These are phyloP conservation scores for Antrodiella citrinella DNA, from an alignment of 768 basidiomycete species.

Conservation along the genomic window DNA sequence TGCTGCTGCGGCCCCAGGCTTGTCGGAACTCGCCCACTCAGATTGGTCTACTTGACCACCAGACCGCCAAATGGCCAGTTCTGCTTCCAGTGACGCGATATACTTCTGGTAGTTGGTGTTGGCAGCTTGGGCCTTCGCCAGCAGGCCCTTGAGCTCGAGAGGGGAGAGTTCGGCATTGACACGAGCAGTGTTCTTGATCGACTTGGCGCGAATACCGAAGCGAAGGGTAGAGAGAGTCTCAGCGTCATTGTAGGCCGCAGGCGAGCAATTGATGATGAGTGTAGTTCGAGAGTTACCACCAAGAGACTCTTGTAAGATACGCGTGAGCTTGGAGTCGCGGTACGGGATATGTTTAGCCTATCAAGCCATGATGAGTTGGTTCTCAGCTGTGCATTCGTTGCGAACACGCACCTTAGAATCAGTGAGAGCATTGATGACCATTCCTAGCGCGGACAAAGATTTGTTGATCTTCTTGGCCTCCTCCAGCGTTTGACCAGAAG, in stretches of 20 bases:
- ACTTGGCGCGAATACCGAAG: slow-evolving; percentile 99
- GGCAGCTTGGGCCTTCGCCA: slow-evolving; percentile 84
- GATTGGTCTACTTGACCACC: slow-evolving; percentile 79
- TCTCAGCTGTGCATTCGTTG: slow-evolving; percentile 2
- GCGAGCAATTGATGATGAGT: slow-evolving; percentile 99
- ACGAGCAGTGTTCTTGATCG: slow-evolving; percentile 99
- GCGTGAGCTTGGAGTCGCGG: slow-evolving; percentile 97
- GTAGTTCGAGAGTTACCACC: slow-evolving; percentile 94
- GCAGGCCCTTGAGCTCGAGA: slow-evolving; percentile 85
- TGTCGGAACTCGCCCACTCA: slow-evolving; percentile 73
- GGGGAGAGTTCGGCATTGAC: slow-evolving; percentile 98
- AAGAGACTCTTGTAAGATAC: slow-evolving; percentile 96
- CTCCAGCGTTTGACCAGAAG: slow-evolving; percentile 96
- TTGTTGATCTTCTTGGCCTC: slow-evolving; percentile 99
- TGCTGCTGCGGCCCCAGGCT: slow-evolving; percentile 31
- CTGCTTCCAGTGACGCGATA: slow-evolving; percentile 84
- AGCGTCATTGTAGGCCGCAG: slow-evolving; percentile 92
- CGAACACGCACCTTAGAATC: slow-evolving; percentile 71
- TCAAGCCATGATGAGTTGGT: too few relatives aligned
- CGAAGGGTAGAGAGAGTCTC: slow-evolving; percentile 96
- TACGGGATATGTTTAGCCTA: slow-evolving; percentile 97
- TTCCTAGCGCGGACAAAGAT: slow-evolving; percentile 91
- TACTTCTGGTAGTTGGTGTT: slow-evolving; percentile 80
- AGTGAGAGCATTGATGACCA: slow-evolving; percentile 98
- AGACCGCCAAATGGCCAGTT: slow-evolving; percentile 81